phyloP scores from a whole-genome alignment of 306 rosid species.

The Corylus avellana region DNA sequence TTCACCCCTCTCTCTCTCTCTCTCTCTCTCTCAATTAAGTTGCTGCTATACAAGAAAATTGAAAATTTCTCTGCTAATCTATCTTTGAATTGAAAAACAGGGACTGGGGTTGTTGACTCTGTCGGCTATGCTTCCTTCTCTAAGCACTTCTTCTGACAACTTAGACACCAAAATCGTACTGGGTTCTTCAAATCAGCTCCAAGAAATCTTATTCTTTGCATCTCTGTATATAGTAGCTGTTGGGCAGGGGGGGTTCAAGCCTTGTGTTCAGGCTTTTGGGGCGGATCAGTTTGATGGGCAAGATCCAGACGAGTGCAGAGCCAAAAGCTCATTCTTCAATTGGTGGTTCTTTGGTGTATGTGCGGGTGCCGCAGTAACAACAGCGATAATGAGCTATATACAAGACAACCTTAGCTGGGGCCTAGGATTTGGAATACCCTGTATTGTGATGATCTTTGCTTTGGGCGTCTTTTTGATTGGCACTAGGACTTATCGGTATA shows the following conservation, averaged over 20 bases:
- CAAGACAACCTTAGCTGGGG: conserved; percentile 48
- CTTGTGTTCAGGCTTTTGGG: conserved; percentile 58
- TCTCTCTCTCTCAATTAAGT: too few relatives aligned
- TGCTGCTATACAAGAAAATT: too few relatives aligned
- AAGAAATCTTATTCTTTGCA: conserved; percentile 38
- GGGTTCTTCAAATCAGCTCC: conserved; percentile 27
- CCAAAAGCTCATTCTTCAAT: conserved; percentile 57
- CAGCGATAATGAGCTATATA: conserved; percentile 34
- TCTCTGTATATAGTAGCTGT: conserved; percentile 51
- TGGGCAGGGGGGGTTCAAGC: conserved; percentile 57
- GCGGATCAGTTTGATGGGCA: conserved; percentile 54
- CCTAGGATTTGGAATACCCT: conserved; percentile 40
- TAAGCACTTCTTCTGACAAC: conserved; percentile 8
- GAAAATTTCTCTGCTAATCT: too few relatives aligned
- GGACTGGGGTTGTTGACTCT: conserved; percentile 46
- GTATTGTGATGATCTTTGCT: conserved; percentile 28
- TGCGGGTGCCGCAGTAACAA: conserved; percentile 21
- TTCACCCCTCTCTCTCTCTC: background rate
- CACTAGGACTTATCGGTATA: conserved; percentile 34
- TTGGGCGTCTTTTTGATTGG: conserved; percentile 28
- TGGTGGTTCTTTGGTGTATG: conserved; percentile 52
- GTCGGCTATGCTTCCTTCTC: conserved; percentile 37
- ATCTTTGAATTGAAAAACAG: conserved; percentile 16
- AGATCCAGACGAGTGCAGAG: conserved; percentile 45
- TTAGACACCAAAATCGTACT: background rate